Evolutionary conservation across 2,329 filamentous ascomycete species (phyloP).

Genomic region (Pleomassaria siparia): DNA sequence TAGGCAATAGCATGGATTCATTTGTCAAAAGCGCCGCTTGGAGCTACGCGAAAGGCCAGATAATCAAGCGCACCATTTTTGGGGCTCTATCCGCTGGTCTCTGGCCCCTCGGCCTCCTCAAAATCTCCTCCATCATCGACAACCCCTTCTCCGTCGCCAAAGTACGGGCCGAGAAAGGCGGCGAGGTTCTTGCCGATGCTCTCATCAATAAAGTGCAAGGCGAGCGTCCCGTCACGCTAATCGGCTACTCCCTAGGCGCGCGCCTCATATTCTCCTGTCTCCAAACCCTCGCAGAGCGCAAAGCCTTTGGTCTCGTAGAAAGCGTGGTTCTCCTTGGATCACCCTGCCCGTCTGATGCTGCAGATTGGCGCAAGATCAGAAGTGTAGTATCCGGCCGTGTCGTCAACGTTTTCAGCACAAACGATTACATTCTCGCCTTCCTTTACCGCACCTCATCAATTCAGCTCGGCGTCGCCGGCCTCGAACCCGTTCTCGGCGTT

Average conservation of each 20-base stretch:
- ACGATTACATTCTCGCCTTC: conserved; percentile 85
- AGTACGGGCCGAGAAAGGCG: conserved; percentile 77
- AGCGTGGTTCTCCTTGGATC: conserved; percentile 81
- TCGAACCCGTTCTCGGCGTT: conserved; percentile 71
- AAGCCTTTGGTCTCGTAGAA: conserved; percentile 82
- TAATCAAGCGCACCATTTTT: conserved; percentile 64
- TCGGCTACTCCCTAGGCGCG: conserved; percentile 81
- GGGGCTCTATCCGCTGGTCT: conserved; percentile 50
- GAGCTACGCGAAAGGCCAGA: conserved; percentile 71
- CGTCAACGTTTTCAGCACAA: conserved; percentile 85
- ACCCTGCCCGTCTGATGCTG: conserved; percentile 70
- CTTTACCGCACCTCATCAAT: conserved; percentile 83
- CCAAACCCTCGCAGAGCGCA: conserved; percentile 71
- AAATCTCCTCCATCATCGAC: conserved; percentile 63
- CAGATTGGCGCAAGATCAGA: conserved; percentile 75
- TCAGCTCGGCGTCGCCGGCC: conserved; percentile 78
- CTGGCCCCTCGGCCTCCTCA: conserved; percentile 52
- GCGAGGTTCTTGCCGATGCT: conserved; percentile 76
- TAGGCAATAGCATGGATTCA: conserved; percentile 76
- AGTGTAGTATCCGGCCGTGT: conserved; percentile 78
- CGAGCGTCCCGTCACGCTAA: conserved; percentile 75
- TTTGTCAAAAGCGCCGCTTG: conserved; percentile 82
- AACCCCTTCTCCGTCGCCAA: conserved; percentile 81
- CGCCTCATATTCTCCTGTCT: conserved; percentile 82
- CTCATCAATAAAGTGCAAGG: conserved; percentile 80